phyloP scores from a whole-genome alignment of 2,329 filamentous ascomycete species.

The Niveomyces coronatus region DNA sequence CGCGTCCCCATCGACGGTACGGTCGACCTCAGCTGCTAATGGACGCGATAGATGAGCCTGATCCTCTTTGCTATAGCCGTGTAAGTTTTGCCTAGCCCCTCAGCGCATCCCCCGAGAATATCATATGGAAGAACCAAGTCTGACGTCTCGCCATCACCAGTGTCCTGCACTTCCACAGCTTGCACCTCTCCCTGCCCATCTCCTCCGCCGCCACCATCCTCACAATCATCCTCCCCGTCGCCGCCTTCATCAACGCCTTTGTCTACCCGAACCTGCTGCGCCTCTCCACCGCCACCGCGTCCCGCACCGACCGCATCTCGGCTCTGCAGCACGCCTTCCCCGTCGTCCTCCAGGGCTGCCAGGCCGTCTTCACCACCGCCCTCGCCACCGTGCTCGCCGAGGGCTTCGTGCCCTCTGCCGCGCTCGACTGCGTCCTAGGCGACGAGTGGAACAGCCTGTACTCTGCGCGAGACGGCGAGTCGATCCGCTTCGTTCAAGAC shows the following conservation, averaged over 20 bases:
- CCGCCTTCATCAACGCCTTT: conserved; percentile 26
- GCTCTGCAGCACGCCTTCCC: conserved; percentile 19
- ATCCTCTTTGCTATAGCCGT: conserved; percentile 8
- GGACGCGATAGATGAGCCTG: conserved; percentile 8
- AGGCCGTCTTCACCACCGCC: conserved; percentile 31
- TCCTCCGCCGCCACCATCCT: conserved; percentile 25
- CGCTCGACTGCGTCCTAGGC: conserved; percentile 42
- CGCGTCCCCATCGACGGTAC: not conserved
- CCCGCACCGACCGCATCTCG: not conserved
- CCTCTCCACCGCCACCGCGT: conserved; percentile 4
- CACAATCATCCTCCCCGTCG: conserved; percentile 30
- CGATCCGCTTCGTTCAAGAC: conserved; percentile 54
- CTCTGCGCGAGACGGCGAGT: conserved; percentile 33
- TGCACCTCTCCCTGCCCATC: conserved; percentile 31
- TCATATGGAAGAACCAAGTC: too few relatives aligned
- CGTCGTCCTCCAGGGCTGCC: conserved; percentile 29
- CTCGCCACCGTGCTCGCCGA: conserved; percentile 34
- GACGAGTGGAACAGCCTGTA: conserved; percentile 47
- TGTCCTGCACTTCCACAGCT: conserved; percentile 27
- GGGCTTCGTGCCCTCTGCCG: conserved; percentile 21
- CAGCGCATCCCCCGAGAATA: not conserved
- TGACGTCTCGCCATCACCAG: conserved; percentile 17
- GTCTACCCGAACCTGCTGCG: conserved; percentile 24
- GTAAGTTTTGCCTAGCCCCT: conserved; percentile 1
- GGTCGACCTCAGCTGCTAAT: too few relatives aligned